Conservation (phyloP, 352 stramenopile genomes). For the Aphanomyces euteiches region DNA sequence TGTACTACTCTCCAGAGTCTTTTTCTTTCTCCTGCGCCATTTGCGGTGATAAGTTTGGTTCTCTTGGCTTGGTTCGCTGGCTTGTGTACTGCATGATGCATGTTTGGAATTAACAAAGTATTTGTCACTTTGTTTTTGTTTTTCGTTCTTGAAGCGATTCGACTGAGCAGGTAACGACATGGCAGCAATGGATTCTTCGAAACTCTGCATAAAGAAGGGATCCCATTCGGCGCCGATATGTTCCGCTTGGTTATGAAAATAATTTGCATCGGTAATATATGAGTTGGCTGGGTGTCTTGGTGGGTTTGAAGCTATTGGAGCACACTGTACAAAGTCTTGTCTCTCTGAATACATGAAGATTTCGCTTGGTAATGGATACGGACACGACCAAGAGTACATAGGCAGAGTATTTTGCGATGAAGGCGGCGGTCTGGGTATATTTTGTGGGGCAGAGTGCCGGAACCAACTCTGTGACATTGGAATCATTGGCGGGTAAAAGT, state of each 20-base stretch:
- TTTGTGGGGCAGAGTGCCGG: constrained; percentile 2
- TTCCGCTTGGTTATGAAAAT: no score
- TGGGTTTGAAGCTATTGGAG: no score
- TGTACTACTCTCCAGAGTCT: neutral
- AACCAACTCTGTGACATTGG: constrained; percentile 7
- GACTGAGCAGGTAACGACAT: neutral
- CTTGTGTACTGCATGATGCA: neutral
- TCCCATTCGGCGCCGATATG: neutral
- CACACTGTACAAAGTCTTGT: no score
- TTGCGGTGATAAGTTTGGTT: constrained; percentile 12
- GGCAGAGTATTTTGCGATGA: neutral
- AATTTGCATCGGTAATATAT: no score
- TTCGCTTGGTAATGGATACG: neutral
- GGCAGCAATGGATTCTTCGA: neutral
- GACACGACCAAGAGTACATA: constrained; percentile 23
- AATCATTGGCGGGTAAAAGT: constrained; percentile 1
- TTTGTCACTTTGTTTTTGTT: neutral
- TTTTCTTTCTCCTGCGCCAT: constrained; percentile 19
- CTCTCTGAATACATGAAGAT: no score
- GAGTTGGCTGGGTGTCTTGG: no score
- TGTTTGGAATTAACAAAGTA: neutral
- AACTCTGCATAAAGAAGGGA: constrained; percentile 10
- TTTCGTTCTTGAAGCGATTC: constrained; percentile 2
- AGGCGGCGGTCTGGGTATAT: neutral
- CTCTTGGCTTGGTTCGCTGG: neutral